Evolutionary conservation across 2,329 filamentous ascomycete genomes (phyloP), one percentile per base, ranked within the genome.

Genomic region (Pseudogymnoascus sp.): DNA sequence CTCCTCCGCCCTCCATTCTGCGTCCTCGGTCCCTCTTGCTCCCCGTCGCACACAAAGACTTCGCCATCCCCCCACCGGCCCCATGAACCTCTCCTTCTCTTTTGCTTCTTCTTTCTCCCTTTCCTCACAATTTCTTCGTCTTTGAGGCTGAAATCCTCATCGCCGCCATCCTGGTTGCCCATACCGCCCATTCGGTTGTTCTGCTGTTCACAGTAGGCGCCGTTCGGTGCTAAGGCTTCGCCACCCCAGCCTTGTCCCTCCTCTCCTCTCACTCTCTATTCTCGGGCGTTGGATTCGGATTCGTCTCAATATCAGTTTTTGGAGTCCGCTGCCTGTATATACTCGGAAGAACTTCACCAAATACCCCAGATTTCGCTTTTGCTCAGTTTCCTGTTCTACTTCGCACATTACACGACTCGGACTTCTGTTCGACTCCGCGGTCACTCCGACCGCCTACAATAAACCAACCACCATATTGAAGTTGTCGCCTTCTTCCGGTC

Each of bases 161-260:
- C 64, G 57, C 43, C 62, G 47, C 60, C 47, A 60, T 53, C 58
- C 58, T 65, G 63, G 64, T 65, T 65, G 62, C 63, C 64, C 63
- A 63, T 63, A 61, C 64, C 62, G 62, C 63, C 64, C 57, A 61
- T 65, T 63, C 63, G 64, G 64, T 53, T 63, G 63, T 60, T 61
- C 61, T 63, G 62, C 35, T 63, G 62, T 61, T 61, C 60, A 64
- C 64, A 64, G 64, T 64, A 63, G 64, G 62, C 62, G 62, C 58
- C 50, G 63, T 63, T 63, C 62, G 64, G 63, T 63, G 62, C 62
- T 62, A 65, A 63, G 63, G 58, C 61, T 63, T 62, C 62, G 64
- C 64, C 62, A 63, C 64, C 61, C 64, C 60, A 62, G 66, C 66
- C 64, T 68, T 67, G 67, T 68, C 64, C 62, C 64, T 66, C 64